Conservation (phyloP, 768 basidiomycete species). For the Boletus rubescentipes region DNA sequence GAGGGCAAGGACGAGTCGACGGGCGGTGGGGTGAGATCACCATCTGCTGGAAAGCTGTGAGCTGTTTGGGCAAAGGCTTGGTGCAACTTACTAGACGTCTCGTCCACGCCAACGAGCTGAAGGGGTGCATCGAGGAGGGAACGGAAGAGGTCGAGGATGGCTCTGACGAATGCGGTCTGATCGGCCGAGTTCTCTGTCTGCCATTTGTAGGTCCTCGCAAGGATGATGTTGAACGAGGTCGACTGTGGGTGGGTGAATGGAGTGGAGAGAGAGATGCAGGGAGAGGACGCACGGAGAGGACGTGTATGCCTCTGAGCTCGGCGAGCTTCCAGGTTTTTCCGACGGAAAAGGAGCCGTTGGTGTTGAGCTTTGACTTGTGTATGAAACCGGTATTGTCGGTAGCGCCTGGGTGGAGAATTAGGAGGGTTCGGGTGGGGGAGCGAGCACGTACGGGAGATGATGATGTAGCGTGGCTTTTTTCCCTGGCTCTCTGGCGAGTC, state of each 20-base stretch:
- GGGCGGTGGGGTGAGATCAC: constrained; percentile 2
- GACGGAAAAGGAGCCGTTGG: constrained; percentile 91
- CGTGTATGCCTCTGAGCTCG: constrained; percentile 80
- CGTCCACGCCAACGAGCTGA: constrained; percentile 58
- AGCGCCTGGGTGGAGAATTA: constrained; percentile 44
- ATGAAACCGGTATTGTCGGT: constrained; percentile 66
- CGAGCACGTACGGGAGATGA: constrained; percentile 84
- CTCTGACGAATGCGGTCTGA: constrained; percentile 69
- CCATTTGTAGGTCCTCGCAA: constrained; percentile 91
- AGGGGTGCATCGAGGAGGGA: constrained; percentile 46
- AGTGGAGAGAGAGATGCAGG: constrained; percentile 7
- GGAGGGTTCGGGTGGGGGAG: not conserved
- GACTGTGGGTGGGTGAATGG: constrained; percentile 42
- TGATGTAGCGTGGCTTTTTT: constrained; percentile 85
- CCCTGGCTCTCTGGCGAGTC: constrained; percentile 72
- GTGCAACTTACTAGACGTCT: constrained; percentile 36
- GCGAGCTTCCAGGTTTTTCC: constrained; percentile 93
- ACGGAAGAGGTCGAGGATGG: constrained; percentile 62
- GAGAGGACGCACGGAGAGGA: constrained; percentile 59
- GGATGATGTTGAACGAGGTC: constrained; percentile 71
- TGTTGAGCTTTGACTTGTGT: constrained; percentile 96
- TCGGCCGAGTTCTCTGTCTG: constrained; percentile 74
- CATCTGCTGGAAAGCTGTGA: constrained; percentile 19
- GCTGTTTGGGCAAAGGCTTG: not conserved
- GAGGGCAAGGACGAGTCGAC: constrained; percentile 2